A percentile compares a stretch with the other conserved stretches of the same genome.
Conservation (phyloP, 2,329 filamentous ascomycete genomes). For the Alternaria brassicae region DNA sequence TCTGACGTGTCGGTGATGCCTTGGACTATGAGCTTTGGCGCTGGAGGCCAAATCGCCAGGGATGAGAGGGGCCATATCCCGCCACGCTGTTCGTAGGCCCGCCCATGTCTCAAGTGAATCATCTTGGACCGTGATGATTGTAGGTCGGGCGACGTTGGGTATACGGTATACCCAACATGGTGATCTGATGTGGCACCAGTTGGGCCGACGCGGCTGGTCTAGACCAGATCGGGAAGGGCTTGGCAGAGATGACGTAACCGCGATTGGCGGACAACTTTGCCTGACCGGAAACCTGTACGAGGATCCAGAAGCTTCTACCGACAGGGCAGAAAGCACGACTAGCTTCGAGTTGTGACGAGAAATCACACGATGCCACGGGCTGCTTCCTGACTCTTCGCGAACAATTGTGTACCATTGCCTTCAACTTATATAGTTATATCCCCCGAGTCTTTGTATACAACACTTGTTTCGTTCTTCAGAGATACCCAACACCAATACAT, state of each 20-base stretch:
- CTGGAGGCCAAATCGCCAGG: neutral
- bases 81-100: slow-evolving; percentile 2
- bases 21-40: neutral
- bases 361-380: slow-evolving; percentile 36
- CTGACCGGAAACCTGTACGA: slow-evolving; percentile 28
- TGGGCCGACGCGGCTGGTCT: neutral
- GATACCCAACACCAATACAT: slow-evolving; percentile 23
- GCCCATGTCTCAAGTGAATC: neutral
- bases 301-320: slow-evolving; percentile 38
- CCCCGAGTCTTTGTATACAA: slow-evolving; percentile 13
- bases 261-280: slow-evolving; percentile 15
- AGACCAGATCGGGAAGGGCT: neutral
- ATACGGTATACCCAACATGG: too few relatives aligned
- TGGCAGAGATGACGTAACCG: slow-evolving; percentile 13
- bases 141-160: slow-evolving; percentile 8
- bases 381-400: slow-evolving; percentile 27
- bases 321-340: slow-evolving; percentile 25
- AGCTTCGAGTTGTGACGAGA: slow-evolving; percentile 31
- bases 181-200: slow-evolving; percentile 3
- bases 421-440: slow-evolving; percentile 37
- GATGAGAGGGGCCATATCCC: neutral
- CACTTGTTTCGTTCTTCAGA: slow-evolving; percentile 10
- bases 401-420: slow-evolving; percentile 9
- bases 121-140: neutral
- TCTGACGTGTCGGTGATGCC: slow-evolving; percentile 14